Evolutionary conservation across 2,329 filamentous ascomycete species (phyloP), one percentile per base, ranked within the genome.

Genomic region (Aspergillus sergii): DNA sequence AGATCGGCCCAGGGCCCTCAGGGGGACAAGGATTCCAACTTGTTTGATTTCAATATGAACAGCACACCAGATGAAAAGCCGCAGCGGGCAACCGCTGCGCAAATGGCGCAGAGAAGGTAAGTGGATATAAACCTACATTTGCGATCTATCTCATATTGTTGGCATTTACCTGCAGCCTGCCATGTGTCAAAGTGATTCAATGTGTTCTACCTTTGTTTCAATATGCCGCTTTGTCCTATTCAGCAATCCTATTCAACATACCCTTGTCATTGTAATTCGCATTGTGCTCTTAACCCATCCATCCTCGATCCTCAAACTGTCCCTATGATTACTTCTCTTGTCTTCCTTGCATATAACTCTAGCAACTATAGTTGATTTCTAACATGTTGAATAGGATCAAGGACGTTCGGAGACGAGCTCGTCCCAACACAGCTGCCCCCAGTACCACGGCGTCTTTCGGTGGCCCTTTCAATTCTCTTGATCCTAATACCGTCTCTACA

Each of bases 31-130:
- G 76, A 76, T 19, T 63, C 65, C 16, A 28, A 69, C 54, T 57
- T 73, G 34, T 68, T 73, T 60, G 68, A 70, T 28, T 75, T 76
- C 63, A 74, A 74, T 14, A 78, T 79, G 77, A 75, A 76, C 57
- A 77, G 76, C 36, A 78, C 78, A 59, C 75, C 76, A 32, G 78
- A 78, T 54, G 83, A 85, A 2, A 76, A 78, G 68, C 80, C 81
- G 30, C 78, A 81, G 68, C 80, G 79, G 74, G 84, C 84, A 39
- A 86, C 83, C 32, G 84, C 84, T 45, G 83, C 84, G 45, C 84
- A 86, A 74, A 57, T 86, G 75, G 84, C 84, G 36, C 76, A 74
- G 64, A 81, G 84, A 77, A 86, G 82, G 84, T 86, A 78, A 81
- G 84, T 85, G 54, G 65, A 65, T 66, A 60, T 34, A 16, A 5